Percentiles rank a stretch among this genome's conserved stretches.
Evolutionary conservation across 176 grass and related monocot species (phyloP).

Genomic region (Chrysopogon serrulatus): DNA sequence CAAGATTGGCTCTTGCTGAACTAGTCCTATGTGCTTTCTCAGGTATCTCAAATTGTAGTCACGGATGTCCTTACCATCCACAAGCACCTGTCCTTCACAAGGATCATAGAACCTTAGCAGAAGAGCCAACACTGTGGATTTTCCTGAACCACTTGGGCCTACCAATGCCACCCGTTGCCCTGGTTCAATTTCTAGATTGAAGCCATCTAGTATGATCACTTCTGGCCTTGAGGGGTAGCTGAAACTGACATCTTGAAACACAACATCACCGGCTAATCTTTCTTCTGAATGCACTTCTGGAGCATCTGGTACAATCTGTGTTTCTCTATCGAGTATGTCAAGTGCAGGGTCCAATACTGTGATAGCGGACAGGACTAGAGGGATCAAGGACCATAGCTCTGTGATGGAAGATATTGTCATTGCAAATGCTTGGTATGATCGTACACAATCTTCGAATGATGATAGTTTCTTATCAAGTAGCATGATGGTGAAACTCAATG

Average conservation of each 20-base stretch:
- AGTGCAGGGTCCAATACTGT: constrained; percentile 49
- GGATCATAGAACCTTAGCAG: constrained; percentile 69
- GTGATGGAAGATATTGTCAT: constrained; percentile 63
- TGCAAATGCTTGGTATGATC: constrained; percentile 62
- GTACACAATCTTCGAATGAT: constrained; percentile 39
- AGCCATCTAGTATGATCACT: constrained; percentile 37
- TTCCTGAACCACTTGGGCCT: constrained; percentile 57
- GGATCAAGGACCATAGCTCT: constrained; percentile 64
- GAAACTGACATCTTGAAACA: constrained; percentile 49
- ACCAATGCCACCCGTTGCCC: constrained; percentile 54
- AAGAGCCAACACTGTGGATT: constrained; percentile 52
- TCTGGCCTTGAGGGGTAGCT: constrained; percentile 54
- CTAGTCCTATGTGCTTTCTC: constrained; percentile 50
- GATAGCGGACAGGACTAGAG: constrained; percentile 51
- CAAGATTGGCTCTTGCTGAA: constrained; percentile 53
- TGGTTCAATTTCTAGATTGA: constrained; percentile 37
- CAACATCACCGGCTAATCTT: constrained; percentile 29
- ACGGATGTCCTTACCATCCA: constrained; percentile 42
- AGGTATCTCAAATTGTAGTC: constrained; percentile 46
- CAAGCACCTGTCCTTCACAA: constrained; percentile 24
- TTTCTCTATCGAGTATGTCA: constrained; percentile 58
- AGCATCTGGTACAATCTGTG: constrained; percentile 43
- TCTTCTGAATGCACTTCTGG: constrained; percentile 16
- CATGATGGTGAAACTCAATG: constrained; percentile 63
- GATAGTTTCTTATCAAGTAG: constrained; percentile 38